Base-by-base conservation (phyloP, 2,329 filamentous ascomycete genomes). In the Graphiopsis chlorocephala region DNA sequence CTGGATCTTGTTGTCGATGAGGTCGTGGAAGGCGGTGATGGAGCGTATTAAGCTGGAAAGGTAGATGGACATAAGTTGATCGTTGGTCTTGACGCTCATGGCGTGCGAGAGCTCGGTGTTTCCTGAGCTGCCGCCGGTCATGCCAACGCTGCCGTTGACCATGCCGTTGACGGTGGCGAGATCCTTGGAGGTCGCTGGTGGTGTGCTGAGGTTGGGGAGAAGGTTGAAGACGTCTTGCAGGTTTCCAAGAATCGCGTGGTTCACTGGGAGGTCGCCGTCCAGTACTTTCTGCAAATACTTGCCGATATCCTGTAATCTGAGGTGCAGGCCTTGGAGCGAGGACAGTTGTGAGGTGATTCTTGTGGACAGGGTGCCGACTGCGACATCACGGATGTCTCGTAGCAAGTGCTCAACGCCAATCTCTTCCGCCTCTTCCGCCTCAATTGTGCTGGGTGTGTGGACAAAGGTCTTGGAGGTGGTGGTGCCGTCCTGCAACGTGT, bases 1-100 rank as follows among this genome's bases (percentile, higher is more conserved):
- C 83, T 98, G 94, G 71, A 98, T 97, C 86, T 99, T 99, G 84
- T 99, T 99, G 83, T 99, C 95, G 71, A 99, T 99, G 71, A 99
- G 82, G 77, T 99, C 95, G 78, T 99, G 95, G 89, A 98, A 99
- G 8, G 95, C 95, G 14, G 95, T 98, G 75, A 99, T 99, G 64
- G 95, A 95, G 67, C 95, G 87, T 80, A 99, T 98, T 82, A 98
- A 82, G 82, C 92, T 96, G 81, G 92, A 96, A 63, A 99, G 85
- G 80, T 99, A 99, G 78, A 99, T 98, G 61, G 93, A 88, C 91
- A 99, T 97, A 69, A 99, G 86, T 82, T 99, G 95, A 78, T 99
- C 95, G 76, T 99, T 99, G 65, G 94, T 98, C 87, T 99, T 99
- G 82, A 97, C 88, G 80, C 92, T 96, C 93, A 99, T 97, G 38